A percentile compares a stretch with the other conserved stretches of the same genome.
Evolutionary conservation across 2,329 filamentous ascomycete genomes (phyloP).

Genomic region (Hypoxylon sp.): DNA sequence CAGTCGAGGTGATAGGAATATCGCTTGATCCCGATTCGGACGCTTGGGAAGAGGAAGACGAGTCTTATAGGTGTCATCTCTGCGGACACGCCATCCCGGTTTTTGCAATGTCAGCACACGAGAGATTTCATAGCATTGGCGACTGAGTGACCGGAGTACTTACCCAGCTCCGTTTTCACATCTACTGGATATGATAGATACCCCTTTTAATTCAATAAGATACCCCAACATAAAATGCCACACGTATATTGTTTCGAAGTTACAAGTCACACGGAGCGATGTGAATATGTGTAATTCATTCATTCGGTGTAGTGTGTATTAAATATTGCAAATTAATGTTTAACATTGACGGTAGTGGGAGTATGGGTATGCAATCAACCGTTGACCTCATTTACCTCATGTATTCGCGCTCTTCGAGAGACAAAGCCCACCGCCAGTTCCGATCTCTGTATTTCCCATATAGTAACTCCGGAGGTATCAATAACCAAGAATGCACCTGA

Average conservation of each 20-base stretch:
- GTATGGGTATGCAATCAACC: constrained; percentile 30
- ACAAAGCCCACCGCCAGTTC: constrained; percentile 16
- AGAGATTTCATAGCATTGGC: constrained; percentile 62
- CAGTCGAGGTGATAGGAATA: constrained; percentile 20
- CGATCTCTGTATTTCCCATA: constrained; percentile 34
- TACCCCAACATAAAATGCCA: constrained; percentile 10
- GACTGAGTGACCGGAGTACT: constrained; percentile 37
- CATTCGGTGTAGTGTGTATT: constrained; percentile 20
- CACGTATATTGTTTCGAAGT: neutral
- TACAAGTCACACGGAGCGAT: neutral
- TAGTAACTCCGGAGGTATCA: constrained; percentile 43
- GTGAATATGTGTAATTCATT: constrained; percentile 14
- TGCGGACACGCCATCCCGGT: constrained; percentile 68
- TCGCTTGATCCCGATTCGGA: constrained; percentile 35
- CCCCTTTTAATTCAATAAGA: constrained; percentile 27
- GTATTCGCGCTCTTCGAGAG: constrained; percentile 17
- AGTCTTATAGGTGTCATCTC: constrained; percentile 57
- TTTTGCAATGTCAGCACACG: constrained; percentile 71
- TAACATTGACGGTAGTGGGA: constrained; percentile 10
- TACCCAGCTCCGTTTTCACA: constrained; percentile 2
- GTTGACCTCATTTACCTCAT: constrained; percentile 29
- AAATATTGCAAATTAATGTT: constrained; percentile 34
- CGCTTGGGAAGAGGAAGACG: constrained; percentile 50
- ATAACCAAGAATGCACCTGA: constrained; percentile 37
- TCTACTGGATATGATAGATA: constrained; percentile 8